Conservation (phyloP, 805 yeast species). For the Wickerhamiella sergipiensis region DNA sequence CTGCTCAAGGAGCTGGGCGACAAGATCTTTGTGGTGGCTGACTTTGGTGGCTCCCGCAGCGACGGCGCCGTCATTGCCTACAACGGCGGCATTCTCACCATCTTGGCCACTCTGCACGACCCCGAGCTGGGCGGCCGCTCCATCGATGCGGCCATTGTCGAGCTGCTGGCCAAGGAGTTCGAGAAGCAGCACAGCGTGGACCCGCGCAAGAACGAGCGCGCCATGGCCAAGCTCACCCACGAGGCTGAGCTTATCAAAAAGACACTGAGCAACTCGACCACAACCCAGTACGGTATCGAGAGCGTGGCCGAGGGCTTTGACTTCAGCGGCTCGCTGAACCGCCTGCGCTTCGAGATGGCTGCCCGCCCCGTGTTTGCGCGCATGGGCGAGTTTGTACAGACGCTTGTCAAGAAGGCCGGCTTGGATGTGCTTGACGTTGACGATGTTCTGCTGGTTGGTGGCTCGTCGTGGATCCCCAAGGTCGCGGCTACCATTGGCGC, state of each 20-base stretch:
- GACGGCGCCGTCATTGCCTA: constrained; percentile 90
- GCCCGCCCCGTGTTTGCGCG: constrained; percentile 65
- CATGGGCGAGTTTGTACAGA: constrained; percentile 64
- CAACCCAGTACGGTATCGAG: constrained; percentile 87
- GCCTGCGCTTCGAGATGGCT: constrained; percentile 82
- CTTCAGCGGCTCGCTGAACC: constrained; percentile 83
- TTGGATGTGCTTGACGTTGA: constrained; percentile 76
- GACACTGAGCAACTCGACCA: constrained; percentile 78
- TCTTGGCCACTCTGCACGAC: constrained; percentile 75
- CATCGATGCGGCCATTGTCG: constrained; percentile 67
- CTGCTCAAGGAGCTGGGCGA: constrained; percentile 42
- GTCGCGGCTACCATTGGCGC: constrained; percentile 59
- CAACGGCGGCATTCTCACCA: constrained; percentile 87
- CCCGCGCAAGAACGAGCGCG: constrained; percentile 69
- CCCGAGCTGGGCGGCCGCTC: constrained; percentile 75
- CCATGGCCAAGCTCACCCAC: constrained; percentile 74
- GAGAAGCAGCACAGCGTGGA: constrained; percentile 66
- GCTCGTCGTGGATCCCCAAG: constrained; percentile 86
- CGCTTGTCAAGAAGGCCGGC: constrained; percentile 66
- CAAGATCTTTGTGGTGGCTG: constrained; percentile 80
- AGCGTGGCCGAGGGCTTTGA: constrained; percentile 89
- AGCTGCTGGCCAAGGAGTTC: constrained; percentile 84
- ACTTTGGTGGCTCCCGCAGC: constrained; percentile 90
- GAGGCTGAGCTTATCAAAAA: constrained; percentile 77
- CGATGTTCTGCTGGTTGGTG: constrained; percentile 87